phyloP scores from a whole-genome alignment of 2,329 filamentous ascomycete genomes.

The Tolypocladium sp. region DNA sequence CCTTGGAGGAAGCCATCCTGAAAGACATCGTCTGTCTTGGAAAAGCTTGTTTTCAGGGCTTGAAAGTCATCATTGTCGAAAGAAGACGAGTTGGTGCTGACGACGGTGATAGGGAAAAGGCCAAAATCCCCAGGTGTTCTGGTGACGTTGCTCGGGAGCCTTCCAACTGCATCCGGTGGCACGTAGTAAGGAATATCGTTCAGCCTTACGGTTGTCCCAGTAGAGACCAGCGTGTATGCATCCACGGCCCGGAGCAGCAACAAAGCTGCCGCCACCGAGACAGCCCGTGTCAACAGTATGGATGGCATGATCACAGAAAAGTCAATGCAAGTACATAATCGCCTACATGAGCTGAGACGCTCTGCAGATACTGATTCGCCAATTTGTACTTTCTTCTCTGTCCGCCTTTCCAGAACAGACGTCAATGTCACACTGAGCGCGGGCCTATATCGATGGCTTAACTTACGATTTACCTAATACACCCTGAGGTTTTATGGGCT shows the following conservation, averaged over 20 bases:
- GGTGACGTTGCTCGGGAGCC: not conserved
- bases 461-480: not conserved
- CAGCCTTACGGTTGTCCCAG: constrained; percentile 5
- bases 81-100: not conserved
- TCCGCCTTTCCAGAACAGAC: not conserved
- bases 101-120: not conserved
- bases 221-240: not conserved
- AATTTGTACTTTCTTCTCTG: not conserved
- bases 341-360: not conserved
- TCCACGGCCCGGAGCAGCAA: not conserved
- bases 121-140: not conserved
- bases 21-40: constrained; percentile 5
- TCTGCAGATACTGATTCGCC: not conserved
- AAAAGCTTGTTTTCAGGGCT: not conserved
- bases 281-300: not conserved
- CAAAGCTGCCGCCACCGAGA: not conserved
- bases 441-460: not conserved
- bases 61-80: not conserved
- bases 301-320: not conserved
- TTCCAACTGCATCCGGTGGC: constrained; percentile 4
- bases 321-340: not conserved
- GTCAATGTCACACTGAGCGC: not conserved
- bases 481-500: not conserved
- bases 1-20: constrained; percentile 6
- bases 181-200: constrained; percentile 6